These are phyloP conservation scores for Hortaea sp. DNA, from an alignment of 2,329 filamentous ascomycete genomes.

Conservation along the genomic window DNA sequence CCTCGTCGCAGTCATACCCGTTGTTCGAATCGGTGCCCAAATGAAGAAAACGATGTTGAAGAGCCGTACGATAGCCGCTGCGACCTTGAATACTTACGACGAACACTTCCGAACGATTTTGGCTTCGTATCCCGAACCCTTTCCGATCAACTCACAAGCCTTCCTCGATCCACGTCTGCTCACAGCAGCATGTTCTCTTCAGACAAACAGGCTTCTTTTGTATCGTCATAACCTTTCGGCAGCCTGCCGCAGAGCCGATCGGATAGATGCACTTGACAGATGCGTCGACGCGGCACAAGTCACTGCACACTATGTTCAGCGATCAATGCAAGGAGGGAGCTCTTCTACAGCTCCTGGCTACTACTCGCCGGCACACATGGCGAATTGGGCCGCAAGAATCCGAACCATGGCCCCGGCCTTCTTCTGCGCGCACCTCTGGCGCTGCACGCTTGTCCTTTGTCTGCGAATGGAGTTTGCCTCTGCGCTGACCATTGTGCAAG, in stretches of 20 bases:
- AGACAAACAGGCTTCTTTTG: constrained; percentile 73
- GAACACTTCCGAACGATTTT: constrained; percentile 68
- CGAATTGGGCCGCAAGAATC: constrained; percentile 46
- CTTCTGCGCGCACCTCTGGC: constrained; percentile 76
- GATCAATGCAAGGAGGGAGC: constrained; percentile 43
- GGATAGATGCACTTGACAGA: constrained; percentile 63
- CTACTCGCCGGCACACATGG: constrained; percentile 23
- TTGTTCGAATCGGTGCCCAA: constrained; percentile 66
- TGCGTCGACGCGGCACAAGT: constrained; percentile 68
- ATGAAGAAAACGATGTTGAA: constrained; percentile 57
- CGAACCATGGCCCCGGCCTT: constrained; percentile 62
- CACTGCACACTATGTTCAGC: constrained; percentile 64
- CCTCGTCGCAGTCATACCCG: constrained; percentile 68
- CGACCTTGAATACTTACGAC: constrained; percentile 69
- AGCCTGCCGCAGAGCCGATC: constrained; percentile 53
- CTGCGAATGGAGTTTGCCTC: constrained; percentile 63
- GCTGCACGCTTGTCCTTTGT: constrained; percentile 70
- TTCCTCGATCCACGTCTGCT: constrained; percentile 65
- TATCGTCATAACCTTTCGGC: constrained; percentile 83
- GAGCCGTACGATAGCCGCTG: constrained; percentile 53
- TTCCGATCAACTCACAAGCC: constrained; percentile 56
- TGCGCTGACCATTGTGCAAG: constrained; percentile 63
- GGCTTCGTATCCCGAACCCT: constrained; percentile 63
- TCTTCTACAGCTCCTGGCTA: constrained; percentile 12
- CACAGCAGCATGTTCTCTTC: constrained; percentile 65